Evolutionary conservation across 2,329 filamentous ascomycete species (phyloP).

Genomic region (Fusarium devonianum): DNA sequence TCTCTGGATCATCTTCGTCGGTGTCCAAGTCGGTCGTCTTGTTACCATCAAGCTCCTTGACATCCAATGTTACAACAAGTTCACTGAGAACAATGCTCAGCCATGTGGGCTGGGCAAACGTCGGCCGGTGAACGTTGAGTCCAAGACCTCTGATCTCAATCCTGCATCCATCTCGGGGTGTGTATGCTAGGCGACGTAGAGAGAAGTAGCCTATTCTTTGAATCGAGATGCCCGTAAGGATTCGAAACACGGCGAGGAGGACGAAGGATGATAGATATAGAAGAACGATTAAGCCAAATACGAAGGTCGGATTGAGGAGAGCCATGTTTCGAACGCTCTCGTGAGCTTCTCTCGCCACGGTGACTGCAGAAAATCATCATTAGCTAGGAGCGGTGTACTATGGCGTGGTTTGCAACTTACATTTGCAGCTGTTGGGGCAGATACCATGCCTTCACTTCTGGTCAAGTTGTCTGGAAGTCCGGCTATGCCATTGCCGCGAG

Average conservation of each 20-base stretch:
- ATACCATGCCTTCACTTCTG: constrained; percentile 41
- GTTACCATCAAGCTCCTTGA: constrained; percentile 67
- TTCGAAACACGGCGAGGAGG: constrained; percentile 88
- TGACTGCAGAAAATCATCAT: constrained; percentile 29
- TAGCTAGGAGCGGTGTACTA: constrained; percentile 37
- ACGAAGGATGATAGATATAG: constrained; percentile 92
- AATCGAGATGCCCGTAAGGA: constrained; percentile 92
- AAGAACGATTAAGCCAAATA: constrained; percentile 85
- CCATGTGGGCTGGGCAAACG: constrained; percentile 97
- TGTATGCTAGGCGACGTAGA: constrained; percentile 87
- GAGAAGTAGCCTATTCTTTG: constrained; percentile 95
- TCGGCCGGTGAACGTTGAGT: constrained; percentile 87
- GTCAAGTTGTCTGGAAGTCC: constrained; percentile 28
- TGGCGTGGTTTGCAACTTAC: constrained; percentile 38
- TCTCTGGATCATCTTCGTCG: constrained; percentile 41
- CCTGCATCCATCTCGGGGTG: constrained; percentile 84
- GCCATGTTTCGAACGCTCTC: constrained; percentile 58
- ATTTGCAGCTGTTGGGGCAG: constrained; percentile 34
- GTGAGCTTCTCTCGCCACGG: constrained; percentile 38
- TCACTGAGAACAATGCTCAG: constrained; percentile 89
- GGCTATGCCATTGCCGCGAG: constrained; percentile 40
- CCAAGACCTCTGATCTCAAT: constrained; percentile 91
- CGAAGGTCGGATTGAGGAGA: constrained; percentile 77
- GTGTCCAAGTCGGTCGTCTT: constrained; percentile 44
- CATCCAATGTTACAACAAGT: constrained; percentile 82